Evolutionary conservation across 73 alveolate species (phyloP).

Genomic region (Paramecium sexaurelia): DNA sequence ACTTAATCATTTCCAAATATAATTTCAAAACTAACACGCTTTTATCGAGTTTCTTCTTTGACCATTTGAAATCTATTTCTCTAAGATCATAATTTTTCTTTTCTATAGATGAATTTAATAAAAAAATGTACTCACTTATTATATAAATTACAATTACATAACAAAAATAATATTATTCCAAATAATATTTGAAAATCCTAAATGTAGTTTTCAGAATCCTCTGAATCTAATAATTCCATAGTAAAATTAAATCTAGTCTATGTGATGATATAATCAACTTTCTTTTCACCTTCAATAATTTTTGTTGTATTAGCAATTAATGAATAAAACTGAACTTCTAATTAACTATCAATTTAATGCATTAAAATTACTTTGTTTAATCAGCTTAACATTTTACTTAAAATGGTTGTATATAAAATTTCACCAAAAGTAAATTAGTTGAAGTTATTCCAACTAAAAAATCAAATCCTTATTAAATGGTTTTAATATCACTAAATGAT

Average conservation of each 20-base stretch:
- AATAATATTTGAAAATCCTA: not conserved
- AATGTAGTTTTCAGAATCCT: not conserved
- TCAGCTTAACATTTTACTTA: not conserved
- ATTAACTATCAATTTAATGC: not conserved
- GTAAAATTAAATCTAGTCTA: not conserved
- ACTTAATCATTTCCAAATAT: not conserved
- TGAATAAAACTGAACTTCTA: not conserved
- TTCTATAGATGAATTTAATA: not conserved
- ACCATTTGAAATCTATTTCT: not conserved
- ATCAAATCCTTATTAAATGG: not conserved
- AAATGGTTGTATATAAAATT: not conserved
- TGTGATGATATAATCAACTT: not conserved
- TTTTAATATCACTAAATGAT: not conserved
- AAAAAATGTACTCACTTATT: not conserved
- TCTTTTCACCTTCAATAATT: not conserved
- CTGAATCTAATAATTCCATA: not conserved
- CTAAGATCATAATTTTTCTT: not conserved
- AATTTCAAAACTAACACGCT: not conserved
- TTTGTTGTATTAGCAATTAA: not conserved
- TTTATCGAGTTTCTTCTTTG: not conserved
- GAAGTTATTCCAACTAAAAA: not conserved
- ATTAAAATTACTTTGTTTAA: not conserved
- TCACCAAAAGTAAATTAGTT: not conserved
- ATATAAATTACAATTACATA: not conserved
- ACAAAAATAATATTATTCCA: not conserved